A percentile compares a stretch with the other conserved stretches of the same genome.
Conservation (phyloP, 371 early-diverging fungal genomes). For the Fennellomyces sp. region DNA sequence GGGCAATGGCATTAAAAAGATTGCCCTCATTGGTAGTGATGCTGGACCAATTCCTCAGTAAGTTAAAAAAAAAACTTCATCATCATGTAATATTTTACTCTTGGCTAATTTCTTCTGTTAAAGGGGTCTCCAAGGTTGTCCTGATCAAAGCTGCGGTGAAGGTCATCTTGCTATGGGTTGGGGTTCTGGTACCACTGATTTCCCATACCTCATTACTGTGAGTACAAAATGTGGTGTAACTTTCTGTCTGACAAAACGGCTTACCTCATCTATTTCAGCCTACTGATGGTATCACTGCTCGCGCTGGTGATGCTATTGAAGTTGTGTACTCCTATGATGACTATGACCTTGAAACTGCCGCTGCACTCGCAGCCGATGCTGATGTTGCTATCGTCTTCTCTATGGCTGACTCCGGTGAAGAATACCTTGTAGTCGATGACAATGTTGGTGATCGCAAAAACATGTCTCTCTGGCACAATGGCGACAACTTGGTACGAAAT, state of each 20-base stretch:
- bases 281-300: slow-evolving; percentile 38
- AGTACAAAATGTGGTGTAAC: background rate
- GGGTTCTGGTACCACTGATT: slow-evolving; percentile 67
- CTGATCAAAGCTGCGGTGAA: slow-evolving; percentile 27
- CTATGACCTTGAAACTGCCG: slow-evolving; percentile 37
- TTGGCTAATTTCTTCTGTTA: slow-evolving; percentile 1
- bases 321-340: slow-evolving; percentile 36
- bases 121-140: slow-evolving; percentile 26
- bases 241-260: background rate
- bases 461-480: slow-evolving; percentile 60
- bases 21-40: slow-evolving; percentile 59
- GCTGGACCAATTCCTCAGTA: slow-evolving; percentile 34
- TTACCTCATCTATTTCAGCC: slow-evolving; percentile 11
- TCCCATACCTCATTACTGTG: slow-evolving; percentile 60
- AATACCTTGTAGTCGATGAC: slow-evolving; percentile 35
- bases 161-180: slow-evolving; percentile 68
- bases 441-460: slow-evolving; percentile 61
- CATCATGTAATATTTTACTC: too few species aligned
- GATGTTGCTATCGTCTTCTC: slow-evolving; percentile 64
- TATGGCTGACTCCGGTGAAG: slow-evolving; percentile 64
- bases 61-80: background rate
- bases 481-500: slow-evolving; percentile 58
- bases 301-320: slow-evolving; percentile 32
- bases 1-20: slow-evolving; percentile 14
- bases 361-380: slow-evolving; percentile 34